Base-by-base conservation (phyloP, 2,329 filamentous ascomycete species). In the Aspergillaceae sp. region DNA sequence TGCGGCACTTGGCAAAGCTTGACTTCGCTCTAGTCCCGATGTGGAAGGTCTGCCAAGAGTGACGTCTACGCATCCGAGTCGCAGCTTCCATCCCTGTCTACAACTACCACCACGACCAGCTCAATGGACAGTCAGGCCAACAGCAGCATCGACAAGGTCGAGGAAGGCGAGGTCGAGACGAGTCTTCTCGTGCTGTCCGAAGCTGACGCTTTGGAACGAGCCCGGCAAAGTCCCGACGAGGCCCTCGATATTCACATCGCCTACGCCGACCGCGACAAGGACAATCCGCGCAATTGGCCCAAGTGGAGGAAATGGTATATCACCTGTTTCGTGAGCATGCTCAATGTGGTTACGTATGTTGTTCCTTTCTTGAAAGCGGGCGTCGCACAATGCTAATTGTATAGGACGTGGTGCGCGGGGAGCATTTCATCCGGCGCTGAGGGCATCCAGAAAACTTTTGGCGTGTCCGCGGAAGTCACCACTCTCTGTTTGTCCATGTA, bases 211-310 rank as follows among this genome's bases (percentile, higher is more conserved):
- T 43, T 62, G 7, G 47, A 49, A 1, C 58, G 52, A 11, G 59
- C 58, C 3, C 48, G 58, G 19, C 47, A 42, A 36, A 51, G 35
- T n/a, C 59, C 59, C 3, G 47, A 55, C 19, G 52, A 56, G 4
- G 57, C 58, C 0, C 41, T 59, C 3, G 56, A 57, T 2, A 52
- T 62, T 30, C 42, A 50, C 19, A 48, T 61, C 10, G 53, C 49
- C 2, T 62, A 56, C 30, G 48, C 43, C 5, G 32, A 40, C 4
- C 38, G 50, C 5, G 59, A 62, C 33, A 44, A 32, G 5, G 66
- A 69, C 30, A 70, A 70, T 45, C 69, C 69, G 7, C 60, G 66
- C 33, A 63, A 69, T 40, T 72, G 67, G 65, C 58, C 63, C 2
- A 60, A 56, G 37, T 59, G 49, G 50, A 60, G 59, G 29, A 67